Base-by-base conservation (phyloP, 352 stramenopile genomes). In the Thalassiosira hispida region DNA sequence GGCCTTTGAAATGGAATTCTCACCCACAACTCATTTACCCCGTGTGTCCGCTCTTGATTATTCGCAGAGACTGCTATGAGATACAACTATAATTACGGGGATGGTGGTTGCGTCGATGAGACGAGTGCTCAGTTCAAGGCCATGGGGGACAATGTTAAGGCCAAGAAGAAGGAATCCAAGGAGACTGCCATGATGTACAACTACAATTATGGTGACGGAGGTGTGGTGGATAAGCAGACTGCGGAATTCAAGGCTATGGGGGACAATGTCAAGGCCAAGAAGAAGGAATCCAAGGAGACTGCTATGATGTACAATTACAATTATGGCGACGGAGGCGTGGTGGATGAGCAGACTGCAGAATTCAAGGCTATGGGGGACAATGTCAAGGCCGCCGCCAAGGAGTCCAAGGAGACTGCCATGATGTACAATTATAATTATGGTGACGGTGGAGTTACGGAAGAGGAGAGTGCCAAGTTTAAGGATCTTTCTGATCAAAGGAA, bases 41-140 rank as follows among this genome's bases (percentile, higher is more conserved):
- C n/a, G n/a, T n/a, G n/a, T n/a, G n/a, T n/a, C n/a, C n/a, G 3
- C 31, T 38, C 31, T 8, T 8, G 31, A 38, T n/a, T 38, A 38
- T 49, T 49, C 1, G 40, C 52, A 53, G 59, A 68, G 23, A 35
- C 33, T 55, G 40, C 33, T 12, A 68, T 53, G 29, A 9, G 25
- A 38, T 68, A 68, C 38, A 68, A 68, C 18, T 68, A 68, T 35
- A 2, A 68, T 25, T 38, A 53, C 9, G 59, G 59, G 18, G 59
- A 68, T 68, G 59, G 59, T 20, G 20, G 35, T 42, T 20, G 35
- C 31, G 59, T 68, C 2, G 59, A 68, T 55, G 20, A 57, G 33
- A 20, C 35, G 8, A 16, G 8, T 3, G 60, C 18, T 16, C 12
- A 42, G 8, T 69, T 69, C n/a, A 56, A 57, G 0, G 23, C 22